These are phyloP conservation scores for Trichoderma asperellum DNA, from an alignment of 2,329 filamentous ascomycete species.

Conservation along the genomic window DNA sequence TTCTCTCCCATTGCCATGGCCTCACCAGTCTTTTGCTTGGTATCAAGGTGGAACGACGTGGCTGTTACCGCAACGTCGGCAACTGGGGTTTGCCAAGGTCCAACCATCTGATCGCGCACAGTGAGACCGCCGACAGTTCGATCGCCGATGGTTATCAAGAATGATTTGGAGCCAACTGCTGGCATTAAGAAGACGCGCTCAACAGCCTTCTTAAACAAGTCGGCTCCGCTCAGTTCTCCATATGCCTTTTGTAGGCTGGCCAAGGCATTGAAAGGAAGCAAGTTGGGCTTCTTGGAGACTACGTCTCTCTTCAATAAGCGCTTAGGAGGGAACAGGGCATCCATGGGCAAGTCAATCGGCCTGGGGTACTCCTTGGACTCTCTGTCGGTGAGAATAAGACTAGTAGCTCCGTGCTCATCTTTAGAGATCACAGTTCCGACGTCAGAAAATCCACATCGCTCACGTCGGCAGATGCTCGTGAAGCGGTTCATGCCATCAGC, in stretches of 20 bases:
- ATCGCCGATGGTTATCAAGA: conserved; percentile 96
- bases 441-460: conserved; percentile 90
- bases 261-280: conserved; percentile 72
- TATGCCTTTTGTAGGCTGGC: conserved; percentile 68
- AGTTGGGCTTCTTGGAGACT: conserved; percentile 66
- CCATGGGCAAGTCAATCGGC: conserved; percentile 88
- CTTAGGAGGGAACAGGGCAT: conserved; percentile 83
- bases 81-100: conserved; percentile 93
- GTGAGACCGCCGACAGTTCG: conserved; percentile 88
- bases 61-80: conserved; percentile 92
- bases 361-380: conserved; percentile 74
- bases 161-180: conserved; percentile 93
- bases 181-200: conserved; percentile 83
- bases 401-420: conserved; percentile 66
- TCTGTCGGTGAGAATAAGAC: conserved; percentile 78
- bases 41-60: conserved; percentile 70
- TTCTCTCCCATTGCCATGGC: conserved; percentile 99
- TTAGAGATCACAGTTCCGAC: conserved; percentile 76
- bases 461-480: conserved; percentile 70
- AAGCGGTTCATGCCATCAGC: conserved; percentile 79
- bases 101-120: conserved; percentile 91
- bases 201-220: conserved; percentile 66
- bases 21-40: conserved; percentile 78
- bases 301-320: conserved; percentile 80
- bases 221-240: conserved; percentile 57